Evolutionary conservation across 257 asterid species (phyloP), one percentile per base, ranked within the genome.

Genomic region (Dorcoceras hygrometricum): DNA sequence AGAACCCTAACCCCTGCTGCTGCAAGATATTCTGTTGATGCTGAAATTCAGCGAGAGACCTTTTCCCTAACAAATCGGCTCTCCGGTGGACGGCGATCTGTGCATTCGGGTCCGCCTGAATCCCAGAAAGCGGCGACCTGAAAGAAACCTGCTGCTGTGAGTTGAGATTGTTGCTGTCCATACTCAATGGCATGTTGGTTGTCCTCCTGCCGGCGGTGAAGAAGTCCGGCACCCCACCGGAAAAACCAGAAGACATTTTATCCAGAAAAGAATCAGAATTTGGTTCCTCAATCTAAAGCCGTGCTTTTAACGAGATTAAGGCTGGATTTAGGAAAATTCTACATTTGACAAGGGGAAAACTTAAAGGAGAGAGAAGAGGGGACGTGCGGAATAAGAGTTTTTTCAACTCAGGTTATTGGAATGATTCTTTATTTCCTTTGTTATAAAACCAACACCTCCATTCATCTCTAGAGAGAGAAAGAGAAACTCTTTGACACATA

Each of bases 31-130:
- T 76, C 66, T 77, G 84, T 2, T 82, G 88, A 4, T 74, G 87
- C 58, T 81, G 91, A 77, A 79, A 86, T 78, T 88, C 96, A 0
- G 75, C 81, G 12, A 83, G 74, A 27, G 97, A 83, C 65, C 97
- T 77, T 68, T 90, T 90, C 0, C 95, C 88, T 67, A 76, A 71
- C 67, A 82, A 71, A 65, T 83, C 88, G 11, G 86, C 68, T 0
- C 82, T 68, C 22, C 87, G 82, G 70, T 66, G n/a, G 48, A 32
- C 78, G 8, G 62, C 62, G 72, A 84, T 81, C 86, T 81, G 96
- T 1, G 79, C 54, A n/a, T 68, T 66, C 71, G 86, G 78, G 67
- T 91, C 88, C 29, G 82, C 60, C 0, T 78, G 65, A 53, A 84
- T 76, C 57, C 94, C 96, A 65, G 87, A 68, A 0, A 84, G 78